A percentile compares a stretch with the other conserved stretches of the same genome.
These are phyloP conservation scores for Protomyces inouyei DNA, from an alignment of 1,139 yeast species.

Conservation along the genomic window DNA sequence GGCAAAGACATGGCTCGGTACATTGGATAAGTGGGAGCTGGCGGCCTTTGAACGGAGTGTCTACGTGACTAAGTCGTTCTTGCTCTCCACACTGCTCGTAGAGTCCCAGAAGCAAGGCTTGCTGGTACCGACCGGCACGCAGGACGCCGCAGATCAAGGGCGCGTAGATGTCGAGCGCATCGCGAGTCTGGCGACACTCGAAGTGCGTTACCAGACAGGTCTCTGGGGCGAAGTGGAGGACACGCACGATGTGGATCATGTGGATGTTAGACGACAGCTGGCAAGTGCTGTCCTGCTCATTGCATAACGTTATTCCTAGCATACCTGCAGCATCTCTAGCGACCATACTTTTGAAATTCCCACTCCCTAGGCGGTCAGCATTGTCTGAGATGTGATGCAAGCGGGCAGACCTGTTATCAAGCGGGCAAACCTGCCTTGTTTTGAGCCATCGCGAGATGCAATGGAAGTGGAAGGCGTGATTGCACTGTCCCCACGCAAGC, in stretches of 20 bases:
- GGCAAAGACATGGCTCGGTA: conserved; percentile 60
- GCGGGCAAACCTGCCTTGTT: conserved; percentile 95
- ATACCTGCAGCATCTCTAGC: not conserved
- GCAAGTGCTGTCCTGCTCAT: conserved; percentile 48
- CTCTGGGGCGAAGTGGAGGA: conserved; percentile 99
- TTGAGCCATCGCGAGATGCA: conserved; percentile 95
- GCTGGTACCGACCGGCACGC: not conserved
- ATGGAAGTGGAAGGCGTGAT: conserved; percentile 91
- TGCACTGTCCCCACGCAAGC: conserved; percentile 97
- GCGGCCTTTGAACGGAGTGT: conserved; percentile 88
- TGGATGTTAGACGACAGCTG: conserved; percentile 74
- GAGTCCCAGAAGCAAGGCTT: conserved; percentile 26
- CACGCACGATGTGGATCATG: conserved; percentile 93
- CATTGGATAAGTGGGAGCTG: conserved; percentile 66
- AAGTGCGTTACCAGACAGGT: conserved; percentile 74
- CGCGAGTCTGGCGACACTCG: conserved; percentile 72
- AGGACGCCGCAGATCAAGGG: not conserved
- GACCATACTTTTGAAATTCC: conserved; percentile 70
- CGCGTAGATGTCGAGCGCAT: conserved; percentile 58
- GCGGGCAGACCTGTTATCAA: conserved; percentile 56
- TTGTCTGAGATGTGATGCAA: not conserved
- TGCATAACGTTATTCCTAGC: not conserved
- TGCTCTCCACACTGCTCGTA: conserved; percentile 52
- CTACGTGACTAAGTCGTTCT: conserved; percentile 75
- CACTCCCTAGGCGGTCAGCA: conserved; percentile 54